Evolutionary conservation across 2,329 filamentous ascomycete species (phyloP), one percentile per base, ranked within the genome.

Genomic region (Penicillium oxalicum): DNA sequence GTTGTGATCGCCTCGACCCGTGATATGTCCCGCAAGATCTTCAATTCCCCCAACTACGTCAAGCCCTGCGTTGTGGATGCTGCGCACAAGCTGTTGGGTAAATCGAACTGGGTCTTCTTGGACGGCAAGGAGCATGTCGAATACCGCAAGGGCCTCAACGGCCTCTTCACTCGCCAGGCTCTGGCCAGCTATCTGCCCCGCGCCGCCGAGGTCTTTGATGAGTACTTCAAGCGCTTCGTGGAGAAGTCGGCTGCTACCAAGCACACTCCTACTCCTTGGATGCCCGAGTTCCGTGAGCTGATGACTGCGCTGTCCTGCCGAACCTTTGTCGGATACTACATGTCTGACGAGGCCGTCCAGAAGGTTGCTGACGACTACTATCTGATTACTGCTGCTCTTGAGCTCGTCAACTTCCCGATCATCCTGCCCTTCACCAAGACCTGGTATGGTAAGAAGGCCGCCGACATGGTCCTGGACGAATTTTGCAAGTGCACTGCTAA

Each of bases 351-450:
- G 67, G 83, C 87, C 42, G 84, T 97, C 63, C 91, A 94, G 80
- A 91, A 88, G 77, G 93, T 97, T 56, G 87, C 91, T 53, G 87
- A 95, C 70, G 91, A 97, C 73, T 98, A 95, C 75, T 97, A 95
- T 73, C 81, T 91, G 56, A 95, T 97, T 67, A 97, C 93, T 11
- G 91, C 87, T 49, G 93, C 93, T 24, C 81, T 97, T 59, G 93
- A 98, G 72, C 81, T 97, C 40, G 93, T 98, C 77, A 97, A 97
- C 77, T 95, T 97, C 77, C 91, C 93, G 51, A 87, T 97, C 72
- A 96, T 97, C 67, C 73, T 97, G 36, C 91, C 91, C 35, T 97
- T 82, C 77, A 96, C 91, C 67, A 91, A 90, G 77, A 90, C 90
- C 4, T 97, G 90, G 90, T 94, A 95, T 65, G 93, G 91, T 61